Percentiles rank a stretch among this genome's conserved stretches.
Conservation (phyloP, 2,329 filamentous ascomycete species). For the Epichloe typhina region DNA sequence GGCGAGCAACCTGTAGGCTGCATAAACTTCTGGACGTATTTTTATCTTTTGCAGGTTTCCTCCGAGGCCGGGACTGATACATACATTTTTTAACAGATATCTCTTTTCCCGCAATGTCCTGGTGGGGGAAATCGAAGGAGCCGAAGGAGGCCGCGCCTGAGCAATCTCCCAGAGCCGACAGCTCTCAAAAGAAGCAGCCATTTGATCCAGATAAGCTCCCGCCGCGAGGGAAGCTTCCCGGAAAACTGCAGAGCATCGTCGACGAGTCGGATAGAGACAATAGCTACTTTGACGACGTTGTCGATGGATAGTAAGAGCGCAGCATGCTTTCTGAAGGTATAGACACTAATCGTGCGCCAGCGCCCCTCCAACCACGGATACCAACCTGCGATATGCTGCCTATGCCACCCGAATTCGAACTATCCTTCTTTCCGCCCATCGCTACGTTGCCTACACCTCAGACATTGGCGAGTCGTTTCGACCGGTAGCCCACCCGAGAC, state of each 20-base stretch:
- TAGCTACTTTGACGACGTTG: conserved; percentile 62
- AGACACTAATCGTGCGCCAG: conserved; percentile 12
- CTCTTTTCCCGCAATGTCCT: conserved; percentile 19
- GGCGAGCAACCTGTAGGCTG: not conserved
- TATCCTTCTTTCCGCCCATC: conserved; percentile 77
- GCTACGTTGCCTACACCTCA: conserved; percentile 93
- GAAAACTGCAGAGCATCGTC: conserved; percentile 42
- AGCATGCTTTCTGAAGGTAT: not conserved
- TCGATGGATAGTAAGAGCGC: conserved; percentile 60
- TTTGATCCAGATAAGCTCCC: conserved; percentile 36
- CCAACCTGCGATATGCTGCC: conserved; percentile 77
- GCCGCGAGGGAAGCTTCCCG: conserved; percentile 36
- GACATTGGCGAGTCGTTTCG: conserved; percentile 96
- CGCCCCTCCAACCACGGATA: conserved; percentile 65
- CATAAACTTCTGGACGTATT: no score
- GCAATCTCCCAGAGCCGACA: conserved; percentile 3
- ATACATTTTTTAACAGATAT: not conserved
- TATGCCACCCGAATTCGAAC: conserved; percentile 79
- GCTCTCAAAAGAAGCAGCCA: conserved; percentile 12
- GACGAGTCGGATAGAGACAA: conserved; percentile 50
- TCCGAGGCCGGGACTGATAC: not conserved
- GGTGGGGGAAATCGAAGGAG: conserved; percentile 28
- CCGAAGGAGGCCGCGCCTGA: conserved; percentile 15
- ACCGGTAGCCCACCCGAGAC: conserved; percentile 73
- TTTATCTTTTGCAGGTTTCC: not conserved